These are phyloP conservation scores for Fusarium cicatricum DNA, from an alignment of 2,329 filamentous ascomycete genomes.

Conservation along the genomic window DNA sequence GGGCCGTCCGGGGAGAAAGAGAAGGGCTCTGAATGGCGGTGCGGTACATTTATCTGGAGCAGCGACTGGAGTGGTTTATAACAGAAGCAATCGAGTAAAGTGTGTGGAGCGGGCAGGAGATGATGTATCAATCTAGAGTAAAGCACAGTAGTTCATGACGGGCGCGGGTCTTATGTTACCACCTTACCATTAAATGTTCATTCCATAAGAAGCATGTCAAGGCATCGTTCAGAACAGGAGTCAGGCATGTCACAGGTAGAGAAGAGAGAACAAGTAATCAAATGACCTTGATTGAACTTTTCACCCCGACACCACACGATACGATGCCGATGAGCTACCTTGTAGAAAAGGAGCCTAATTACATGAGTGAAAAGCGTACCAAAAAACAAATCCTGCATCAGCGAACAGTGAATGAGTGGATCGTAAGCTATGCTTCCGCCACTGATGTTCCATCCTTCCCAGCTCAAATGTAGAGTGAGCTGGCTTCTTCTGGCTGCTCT, in stretches of 20 bases:
- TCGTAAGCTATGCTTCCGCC: neutral
- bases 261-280: neutral
- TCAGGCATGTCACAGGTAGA: neutral
- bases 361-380: neutral
- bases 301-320: neutral
- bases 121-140: neutral
- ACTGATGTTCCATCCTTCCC: neutral
- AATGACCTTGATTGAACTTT: conserved; percentile 1
- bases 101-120: neutral
- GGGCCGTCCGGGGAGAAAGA: conserved; percentile 88
- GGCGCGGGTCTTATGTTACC: too few species aligned
- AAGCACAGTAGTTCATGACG: neutral
- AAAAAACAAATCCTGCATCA: neutral
- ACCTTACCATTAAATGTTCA: too few species aligned
- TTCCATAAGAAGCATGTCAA: too few species aligned
- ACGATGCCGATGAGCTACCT: conserved; percentile 3
- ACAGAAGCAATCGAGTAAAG: neutral
- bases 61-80: conserved; percentile 60
- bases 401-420: neutral
- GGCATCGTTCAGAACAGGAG: neutral
- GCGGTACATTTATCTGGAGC: conserved; percentile 81
- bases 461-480: neutral
- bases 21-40: conserved; percentile 85
- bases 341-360: neutral
- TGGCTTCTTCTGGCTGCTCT: neutral